Conservation (phyloP, 192 early-diverging fungal species). For the Coemansia pectinata region DNA sequence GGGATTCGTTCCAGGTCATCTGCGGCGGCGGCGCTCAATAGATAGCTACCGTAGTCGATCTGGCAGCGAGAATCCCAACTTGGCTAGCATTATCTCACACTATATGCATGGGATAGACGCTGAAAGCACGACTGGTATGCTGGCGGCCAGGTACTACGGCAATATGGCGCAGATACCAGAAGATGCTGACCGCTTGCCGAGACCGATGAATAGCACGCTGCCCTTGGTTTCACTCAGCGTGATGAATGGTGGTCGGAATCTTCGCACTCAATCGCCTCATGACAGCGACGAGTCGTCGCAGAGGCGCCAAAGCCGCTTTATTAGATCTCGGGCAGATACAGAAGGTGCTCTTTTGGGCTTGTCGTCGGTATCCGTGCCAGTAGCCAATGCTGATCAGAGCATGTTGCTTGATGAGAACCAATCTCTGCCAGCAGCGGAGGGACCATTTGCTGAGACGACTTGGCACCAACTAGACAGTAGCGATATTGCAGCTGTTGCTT, state of each 20-base stretch:
- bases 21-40: conserved; percentile 5
- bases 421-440: background rate
- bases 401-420: background rate
- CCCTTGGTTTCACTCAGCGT: conserved; percentile 54
- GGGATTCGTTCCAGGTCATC: background rate
- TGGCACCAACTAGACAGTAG: background rate
- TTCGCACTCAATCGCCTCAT: conserved; percentile 16
- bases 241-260: conserved; percentile 17
- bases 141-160: conserved; percentile 48
- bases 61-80: conserved; percentile 6
- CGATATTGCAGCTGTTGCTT: background rate
- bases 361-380: background rate
- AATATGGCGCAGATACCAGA: conserved; percentile 37
- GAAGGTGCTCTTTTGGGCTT: background rate
- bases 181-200: conserved; percentile 28
- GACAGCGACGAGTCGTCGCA: conserved; percentile 25
- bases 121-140: conserved; percentile 19
- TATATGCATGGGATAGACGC: conserved; percentile 45
- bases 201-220: conserved; percentile 53
- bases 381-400: background rate
- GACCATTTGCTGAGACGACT: background rate
- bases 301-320: background rate
- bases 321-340: background rate
- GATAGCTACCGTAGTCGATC: conserved; percentile 11
- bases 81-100: conserved; percentile 38